These are phyloP conservation scores for Mollisia scopiformis DNA, from an alignment of 2,329 filamentous ascomycete species.

Conservation along the genomic window DNA sequence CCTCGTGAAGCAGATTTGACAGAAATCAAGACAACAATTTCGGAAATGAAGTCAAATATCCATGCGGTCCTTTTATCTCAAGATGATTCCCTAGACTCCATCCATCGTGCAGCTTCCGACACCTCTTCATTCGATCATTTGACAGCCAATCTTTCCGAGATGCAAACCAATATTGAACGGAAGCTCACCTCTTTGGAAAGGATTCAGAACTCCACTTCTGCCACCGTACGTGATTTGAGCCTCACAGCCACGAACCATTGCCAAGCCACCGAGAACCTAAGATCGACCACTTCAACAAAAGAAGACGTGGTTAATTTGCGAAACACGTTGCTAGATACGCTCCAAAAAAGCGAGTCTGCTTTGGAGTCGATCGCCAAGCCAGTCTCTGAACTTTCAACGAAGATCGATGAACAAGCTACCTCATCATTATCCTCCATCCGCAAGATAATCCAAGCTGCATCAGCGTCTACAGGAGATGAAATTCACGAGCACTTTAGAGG, in stretches of 20 bases:
- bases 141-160: not conserved
- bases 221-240: not conserved
- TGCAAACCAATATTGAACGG: constrained; percentile 6
- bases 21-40: constrained; percentile 2
- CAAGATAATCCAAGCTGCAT: not conserved
- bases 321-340: not conserved
- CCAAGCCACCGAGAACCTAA: not conserved
- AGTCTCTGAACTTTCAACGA: not conserved
- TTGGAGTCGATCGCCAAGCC: not conserved
- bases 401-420: not conserved
- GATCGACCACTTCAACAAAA: not conserved
- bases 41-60: constrained; percentile 11
- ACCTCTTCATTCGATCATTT: not conserved
- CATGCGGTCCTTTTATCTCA: constrained; percentile 6
- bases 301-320: not conserved
- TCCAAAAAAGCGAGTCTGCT: not conserved
- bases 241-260: not conserved
- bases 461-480: not conserved
- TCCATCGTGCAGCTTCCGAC: constrained; percentile 5
- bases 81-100: constrained; percentile 1
- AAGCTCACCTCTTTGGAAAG: not conserved
- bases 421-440: not conserved
- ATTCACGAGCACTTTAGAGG: not conserved
- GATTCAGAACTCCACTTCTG: not conserved
- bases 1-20: not conserved